Conservation (phyloP, 2,329 filamentous ascomycete species). For the Fusarium luffae region DNA sequence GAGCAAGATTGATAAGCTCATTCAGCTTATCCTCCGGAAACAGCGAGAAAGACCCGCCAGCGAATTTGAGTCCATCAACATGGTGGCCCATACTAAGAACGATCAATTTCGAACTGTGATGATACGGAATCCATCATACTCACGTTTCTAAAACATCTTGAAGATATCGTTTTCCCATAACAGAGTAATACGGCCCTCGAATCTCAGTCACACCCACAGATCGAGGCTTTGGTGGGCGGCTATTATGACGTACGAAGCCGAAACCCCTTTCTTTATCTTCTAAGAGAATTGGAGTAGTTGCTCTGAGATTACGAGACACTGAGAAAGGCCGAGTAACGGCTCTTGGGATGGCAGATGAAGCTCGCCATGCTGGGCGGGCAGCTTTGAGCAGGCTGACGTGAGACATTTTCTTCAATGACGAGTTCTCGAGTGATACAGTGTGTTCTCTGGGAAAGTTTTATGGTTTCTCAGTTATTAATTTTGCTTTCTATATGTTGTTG, state of each 20-base stretch:
- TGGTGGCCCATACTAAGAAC: slow-evolving; percentile 59
- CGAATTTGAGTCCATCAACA: slow-evolving; percentile 67
- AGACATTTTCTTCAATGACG: neutral
- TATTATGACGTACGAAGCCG: slow-evolving; percentile 60
- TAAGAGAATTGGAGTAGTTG: neutral
- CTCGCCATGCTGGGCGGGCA: neutral
- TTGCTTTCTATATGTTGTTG: neutral
- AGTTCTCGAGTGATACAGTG: neutral
- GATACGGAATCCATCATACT: neutral
- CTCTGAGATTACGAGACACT: neutral
- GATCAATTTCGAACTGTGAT: neutral
- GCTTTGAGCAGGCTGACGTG: neutral
- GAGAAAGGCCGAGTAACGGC: neutral
- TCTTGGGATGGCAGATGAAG: neutral
- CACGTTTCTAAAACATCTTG: slow-evolving; percentile 64
- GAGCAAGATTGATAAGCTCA: slow-evolving; percentile 19
- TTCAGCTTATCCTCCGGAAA: slow-evolving; percentile 1
- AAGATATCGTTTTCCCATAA: slow-evolving; percentile 64
- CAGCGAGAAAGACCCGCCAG: slow-evolving; percentile 51
- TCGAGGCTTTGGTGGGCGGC: slow-evolving; percentile 60
- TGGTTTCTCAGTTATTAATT: no score
- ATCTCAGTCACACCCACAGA: slow-evolving; percentile 64
- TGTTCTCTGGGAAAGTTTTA: neutral
- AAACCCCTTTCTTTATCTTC: slow-evolving; percentile 4
- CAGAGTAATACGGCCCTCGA: slow-evolving; percentile 65